phyloP scores from a whole-genome alignment of 1,284 basidiomycete genomes.

The Entoloma clypeatum region DNA sequence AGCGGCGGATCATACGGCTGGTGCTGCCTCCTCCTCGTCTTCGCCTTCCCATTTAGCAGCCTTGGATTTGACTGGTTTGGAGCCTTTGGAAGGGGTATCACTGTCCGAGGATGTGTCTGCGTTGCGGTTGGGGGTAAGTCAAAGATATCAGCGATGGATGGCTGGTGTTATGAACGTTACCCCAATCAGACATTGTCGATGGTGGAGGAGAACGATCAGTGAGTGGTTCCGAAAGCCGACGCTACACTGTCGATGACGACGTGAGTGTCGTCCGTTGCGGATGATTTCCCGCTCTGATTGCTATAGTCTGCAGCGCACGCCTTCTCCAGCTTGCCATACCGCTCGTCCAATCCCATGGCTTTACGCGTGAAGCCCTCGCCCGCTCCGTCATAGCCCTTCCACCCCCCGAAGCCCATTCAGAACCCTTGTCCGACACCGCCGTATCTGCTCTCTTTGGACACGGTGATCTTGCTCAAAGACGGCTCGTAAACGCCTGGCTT shows the following conservation, averaged over 20 bases:
- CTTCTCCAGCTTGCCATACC: slow-evolving; percentile 61
- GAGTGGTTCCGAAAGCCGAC: slow-evolving; percentile 17
- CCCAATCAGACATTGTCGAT: slow-evolving; percentile 33
- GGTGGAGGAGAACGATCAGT: slow-evolving; percentile 9
- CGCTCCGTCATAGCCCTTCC: slow-evolving; percentile 56
- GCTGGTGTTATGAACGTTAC: slow-evolving; percentile 21
- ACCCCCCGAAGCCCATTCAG: slow-evolving; percentile 38
- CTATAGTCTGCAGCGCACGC: slow-evolving; percentile 23
- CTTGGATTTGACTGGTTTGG: slow-evolving; percentile 39
- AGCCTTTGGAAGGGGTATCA: slow-evolving; percentile 42
- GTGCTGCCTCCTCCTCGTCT: slow-evolving; percentile 72
- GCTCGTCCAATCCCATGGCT: slow-evolving; percentile 61
- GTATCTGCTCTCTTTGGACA: slow-evolving; percentile 70
- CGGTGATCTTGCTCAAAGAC: slow-evolving; percentile 60
- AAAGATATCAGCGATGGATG: not conserved
- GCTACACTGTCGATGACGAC: slow-evolving; percentile 11
- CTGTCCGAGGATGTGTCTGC: slow-evolving; percentile 41
- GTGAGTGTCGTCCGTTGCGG: slow-evolving; percentile 6
- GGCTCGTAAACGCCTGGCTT: slow-evolving; percentile 69
- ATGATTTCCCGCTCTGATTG: not conserved
- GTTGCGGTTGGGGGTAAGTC: slow-evolving; percentile 14
- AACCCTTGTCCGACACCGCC: slow-evolving; percentile 63
- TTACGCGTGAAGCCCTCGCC: slow-evolving; percentile 67
- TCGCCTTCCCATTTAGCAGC: slow-evolving; percentile 83
- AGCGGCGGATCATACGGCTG: slow-evolving; percentile 43